Conservation (phyloP, 2,329 filamentous ascomycete genomes). For the Fusarium staphyleae region DNA sequence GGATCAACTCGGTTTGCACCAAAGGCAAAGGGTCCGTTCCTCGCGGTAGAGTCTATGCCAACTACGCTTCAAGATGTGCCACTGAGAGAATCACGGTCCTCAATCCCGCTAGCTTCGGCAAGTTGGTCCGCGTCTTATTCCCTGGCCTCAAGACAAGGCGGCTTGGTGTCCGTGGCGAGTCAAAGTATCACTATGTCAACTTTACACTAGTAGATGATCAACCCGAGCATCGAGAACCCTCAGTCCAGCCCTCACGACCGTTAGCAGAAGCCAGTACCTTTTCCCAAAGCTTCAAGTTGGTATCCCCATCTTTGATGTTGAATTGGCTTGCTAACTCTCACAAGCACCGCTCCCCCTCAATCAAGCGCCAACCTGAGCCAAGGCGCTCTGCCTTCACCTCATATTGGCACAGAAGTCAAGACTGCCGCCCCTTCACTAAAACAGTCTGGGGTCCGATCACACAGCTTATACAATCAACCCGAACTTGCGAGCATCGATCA, state of each 20-base stretch:
- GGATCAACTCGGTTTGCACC: slow-evolving; percentile 76
- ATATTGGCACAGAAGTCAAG: slow-evolving; percentile 36
- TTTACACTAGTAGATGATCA: slow-evolving; percentile 67
- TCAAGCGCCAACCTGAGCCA: slow-evolving; percentile 41
- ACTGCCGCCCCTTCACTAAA: slow-evolving; percentile 4
- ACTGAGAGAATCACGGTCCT: slow-evolving; percentile 93
- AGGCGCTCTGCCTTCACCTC: slow-evolving; percentile 43
- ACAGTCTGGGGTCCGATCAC: slow-evolving; percentile 37
- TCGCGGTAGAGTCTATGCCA: slow-evolving; percentile 90
- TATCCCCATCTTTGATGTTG: slow-evolving; percentile 1
- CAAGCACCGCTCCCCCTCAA: slow-evolving; percentile 46
- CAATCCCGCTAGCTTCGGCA: slow-evolving; percentile 97
- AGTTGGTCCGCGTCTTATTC: slow-evolving; percentile 94
- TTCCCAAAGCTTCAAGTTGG: slow-evolving; percentile 60
- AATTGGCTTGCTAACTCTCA: slow-evolving; percentile 30
- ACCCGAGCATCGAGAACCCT: slow-evolving; percentile 55
- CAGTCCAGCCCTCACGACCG: slow-evolving; percentile 55
- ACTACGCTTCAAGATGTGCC: slow-evolving; percentile 91
- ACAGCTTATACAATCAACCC: slow-evolving; percentile 67
- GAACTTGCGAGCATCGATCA: slow-evolving; percentile 64
- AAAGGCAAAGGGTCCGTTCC: slow-evolving; percentile 86
- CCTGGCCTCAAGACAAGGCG: slow-evolving; percentile 92
- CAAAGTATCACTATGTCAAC: slow-evolving; percentile 94
- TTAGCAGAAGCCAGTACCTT: slow-evolving; percentile 57
- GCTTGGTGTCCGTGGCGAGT: slow-evolving; percentile 92